phyloP scores from a whole-genome alignment of 2,329 filamentous ascomycete species.

The Fusarium nurragi region DNA sequence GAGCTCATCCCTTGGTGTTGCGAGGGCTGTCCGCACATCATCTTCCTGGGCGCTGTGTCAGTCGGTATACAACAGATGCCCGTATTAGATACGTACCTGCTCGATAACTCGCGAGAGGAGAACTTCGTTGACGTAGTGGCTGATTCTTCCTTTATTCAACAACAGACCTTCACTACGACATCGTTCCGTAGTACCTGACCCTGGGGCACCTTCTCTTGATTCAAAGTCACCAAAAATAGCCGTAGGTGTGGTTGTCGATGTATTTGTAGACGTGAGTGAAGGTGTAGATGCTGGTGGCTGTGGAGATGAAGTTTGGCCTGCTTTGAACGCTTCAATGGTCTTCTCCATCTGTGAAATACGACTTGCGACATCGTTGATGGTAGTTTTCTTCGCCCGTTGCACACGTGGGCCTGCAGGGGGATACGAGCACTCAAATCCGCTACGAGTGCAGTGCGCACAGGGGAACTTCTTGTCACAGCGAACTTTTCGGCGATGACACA shows the following conservation, averaged over 20 bases:
- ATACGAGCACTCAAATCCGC: conserved; percentile 45
- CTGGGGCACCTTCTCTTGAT: neutral
- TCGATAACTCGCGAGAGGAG: conserved; percentile 50
- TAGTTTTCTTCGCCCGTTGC: conserved; percentile 45
- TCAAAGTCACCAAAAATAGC: accelerated
- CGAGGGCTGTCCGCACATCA: conserved; percentile 38
- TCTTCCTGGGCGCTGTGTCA: conserved; percentile 31
- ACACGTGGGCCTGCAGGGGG: conserved; percentile 40
- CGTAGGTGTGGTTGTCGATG: neutral
- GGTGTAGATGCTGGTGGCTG: neutral
- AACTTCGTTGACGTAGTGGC: conserved; percentile 52
- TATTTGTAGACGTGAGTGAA: neutral
- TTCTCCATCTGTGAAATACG: conserved; percentile 50
- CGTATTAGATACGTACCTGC: conserved; percentile 37
- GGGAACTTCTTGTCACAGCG: conserved; percentile 78
- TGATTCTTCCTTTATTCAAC: conserved; percentile 46
- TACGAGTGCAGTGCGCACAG: conserved; percentile 73
- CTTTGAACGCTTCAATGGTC: conserved; percentile 34
- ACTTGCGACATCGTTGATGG: conserved; percentile 49
- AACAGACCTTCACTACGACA: conserved; percentile 38
- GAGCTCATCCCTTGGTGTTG: conserved; percentile 28
- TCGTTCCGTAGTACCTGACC: neutral
- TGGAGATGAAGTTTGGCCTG: conserved; percentile 4
- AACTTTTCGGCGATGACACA: conserved; percentile 66
- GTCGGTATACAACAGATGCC: neutral